phyloP scores from a whole-genome alignment of 768 basidiomycete genomes.

The Serpula lacrymans region DNA sequence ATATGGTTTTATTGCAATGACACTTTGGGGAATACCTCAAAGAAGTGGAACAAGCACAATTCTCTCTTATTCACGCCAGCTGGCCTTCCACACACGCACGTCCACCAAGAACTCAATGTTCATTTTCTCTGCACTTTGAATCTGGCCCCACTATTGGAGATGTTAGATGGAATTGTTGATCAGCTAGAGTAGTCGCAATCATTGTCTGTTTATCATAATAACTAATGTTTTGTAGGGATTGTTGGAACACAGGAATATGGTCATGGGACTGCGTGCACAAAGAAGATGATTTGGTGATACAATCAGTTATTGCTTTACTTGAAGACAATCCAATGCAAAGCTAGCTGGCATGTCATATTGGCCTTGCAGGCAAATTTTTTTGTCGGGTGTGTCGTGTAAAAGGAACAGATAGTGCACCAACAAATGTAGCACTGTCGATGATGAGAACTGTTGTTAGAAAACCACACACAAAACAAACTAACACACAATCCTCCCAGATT shows the following conservation, averaged over 20 bases:
- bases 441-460: too few species aligned
- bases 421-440: too few species aligned
- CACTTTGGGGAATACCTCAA: conserved; percentile 42
- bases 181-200: conserved; percentile 28
- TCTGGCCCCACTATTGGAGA: conserved; percentile 38
- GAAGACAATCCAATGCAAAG: conserved; percentile 48
- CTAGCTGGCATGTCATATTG: conserved; percentile 44
- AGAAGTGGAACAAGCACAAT: conserved; percentile 49
- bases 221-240: conserved; percentile 10
- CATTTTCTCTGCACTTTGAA: conserved; percentile 43
- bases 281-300: conserved; percentile 29
- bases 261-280: conserved; percentile 32
- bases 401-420: too few species aligned
- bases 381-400: conserved; percentile 38
- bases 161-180: conserved; percentile 37
- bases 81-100: conserved; percentile 29
- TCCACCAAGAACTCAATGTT: conserved; percentile 32
- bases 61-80: conserved; percentile 34
- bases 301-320: conserved; percentile 27
- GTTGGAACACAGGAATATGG: conserved; percentile 31
- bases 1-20: conserved; percentile 44
- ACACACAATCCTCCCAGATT: too few species aligned
- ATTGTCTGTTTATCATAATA: conserved; percentile 4
- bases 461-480: too few species aligned
- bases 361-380: conserved; percentile 33